Conservation (phyloP, 2,329 filamentous ascomycete species). For the Neonectria ditissima region DNA sequence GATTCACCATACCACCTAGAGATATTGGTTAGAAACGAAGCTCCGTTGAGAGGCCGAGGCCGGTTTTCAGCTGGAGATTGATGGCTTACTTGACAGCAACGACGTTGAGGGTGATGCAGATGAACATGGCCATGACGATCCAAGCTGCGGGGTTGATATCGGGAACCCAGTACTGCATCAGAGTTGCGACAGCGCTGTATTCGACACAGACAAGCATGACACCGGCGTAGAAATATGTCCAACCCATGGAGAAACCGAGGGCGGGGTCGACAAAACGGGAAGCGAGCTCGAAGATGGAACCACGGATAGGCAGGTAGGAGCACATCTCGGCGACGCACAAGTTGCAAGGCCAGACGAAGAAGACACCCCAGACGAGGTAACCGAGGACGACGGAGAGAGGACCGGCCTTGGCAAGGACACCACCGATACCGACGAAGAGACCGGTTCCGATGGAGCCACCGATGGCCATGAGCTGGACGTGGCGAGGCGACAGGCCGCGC, state of each 20-base stretch:
- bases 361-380: constrained; percentile 58
- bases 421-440: constrained; percentile 59
- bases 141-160: constrained; percentile 60
- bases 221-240: constrained; percentile 63
- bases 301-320: constrained; percentile 65
- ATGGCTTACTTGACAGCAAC: constrained; percentile 57
- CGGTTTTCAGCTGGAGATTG: accelerated
- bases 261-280: constrained; percentile 67
- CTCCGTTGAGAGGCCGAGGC: not conserved
- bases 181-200: constrained; percentile 57
- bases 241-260: constrained; percentile 67
- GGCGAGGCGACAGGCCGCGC: constrained; percentile 52
- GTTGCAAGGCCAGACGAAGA: constrained; percentile 59
- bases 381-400: constrained; percentile 59
- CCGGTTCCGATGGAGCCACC: constrained; percentile 61
- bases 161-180: constrained; percentile 58
- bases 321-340: constrained; percentile 68
- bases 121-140: constrained; percentile 60
- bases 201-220: constrained; percentile 60
- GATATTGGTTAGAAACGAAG: not conserved
- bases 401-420: constrained; percentile 55
- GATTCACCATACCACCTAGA: constrained; percentile 55
- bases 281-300: constrained; percentile 67
- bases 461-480: constrained; percentile 63
- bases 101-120: constrained; percentile 61